A percentile compares a stretch with the other conserved stretches of the same genome.
Conservation (phyloP, 805 yeast species). For the Candida silvicultrix region DNA sequence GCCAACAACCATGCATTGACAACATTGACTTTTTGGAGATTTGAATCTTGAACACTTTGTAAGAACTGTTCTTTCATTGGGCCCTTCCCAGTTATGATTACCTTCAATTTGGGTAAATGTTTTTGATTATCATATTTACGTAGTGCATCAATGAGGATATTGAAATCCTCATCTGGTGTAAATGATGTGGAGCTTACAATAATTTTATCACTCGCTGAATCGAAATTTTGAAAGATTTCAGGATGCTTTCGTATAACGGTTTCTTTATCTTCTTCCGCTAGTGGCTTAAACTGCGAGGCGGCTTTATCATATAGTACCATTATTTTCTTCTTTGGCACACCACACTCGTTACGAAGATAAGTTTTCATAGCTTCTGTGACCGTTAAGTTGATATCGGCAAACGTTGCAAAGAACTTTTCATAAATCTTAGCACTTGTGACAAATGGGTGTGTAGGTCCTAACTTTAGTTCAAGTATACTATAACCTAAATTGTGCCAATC, state of each 20-base stretch:
- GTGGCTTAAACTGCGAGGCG: slow-evolving; percentile 57
- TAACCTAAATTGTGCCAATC: slow-evolving; percentile 98
- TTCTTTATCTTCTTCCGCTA: slow-evolving; percentile 20
- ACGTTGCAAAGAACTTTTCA: slow-evolving; percentile 56
- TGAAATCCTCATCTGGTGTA: slow-evolving; percentile 92
- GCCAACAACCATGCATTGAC: slow-evolving; percentile 69
- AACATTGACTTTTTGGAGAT: slow-evolving; percentile 45
- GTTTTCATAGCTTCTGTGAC: slow-evolving; percentile 73
- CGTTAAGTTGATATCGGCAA: slow-evolving; percentile 68
- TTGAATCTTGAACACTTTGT: slow-evolving; percentile 35
- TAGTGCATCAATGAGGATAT: slow-evolving; percentile 62
- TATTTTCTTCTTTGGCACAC: slow-evolving; percentile 40
- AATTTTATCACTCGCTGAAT: slow-evolving; percentile 44
- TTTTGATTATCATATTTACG: slow-evolving; percentile 34
- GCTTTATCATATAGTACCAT: slow-evolving; percentile 85
- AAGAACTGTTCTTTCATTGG: slow-evolving; percentile 60
- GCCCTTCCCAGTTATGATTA: slow-evolving; percentile 96
- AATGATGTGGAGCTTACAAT: slow-evolving; percentile 86
- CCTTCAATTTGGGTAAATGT: slow-evolving; percentile 41
- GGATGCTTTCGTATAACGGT: slow-evolving; percentile 30
- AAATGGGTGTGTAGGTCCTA: slow-evolving; percentile 45
- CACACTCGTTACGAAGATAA: slow-evolving; percentile 52
- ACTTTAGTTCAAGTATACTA: slow-evolving; percentile 68
- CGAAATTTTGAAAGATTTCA: slow-evolving; percentile 28
- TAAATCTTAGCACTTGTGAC: slow-evolving; percentile 55